Evolutionary conservation across 345 rosid species (phyloP).

Genomic region (Microcos paniculata): DNA sequence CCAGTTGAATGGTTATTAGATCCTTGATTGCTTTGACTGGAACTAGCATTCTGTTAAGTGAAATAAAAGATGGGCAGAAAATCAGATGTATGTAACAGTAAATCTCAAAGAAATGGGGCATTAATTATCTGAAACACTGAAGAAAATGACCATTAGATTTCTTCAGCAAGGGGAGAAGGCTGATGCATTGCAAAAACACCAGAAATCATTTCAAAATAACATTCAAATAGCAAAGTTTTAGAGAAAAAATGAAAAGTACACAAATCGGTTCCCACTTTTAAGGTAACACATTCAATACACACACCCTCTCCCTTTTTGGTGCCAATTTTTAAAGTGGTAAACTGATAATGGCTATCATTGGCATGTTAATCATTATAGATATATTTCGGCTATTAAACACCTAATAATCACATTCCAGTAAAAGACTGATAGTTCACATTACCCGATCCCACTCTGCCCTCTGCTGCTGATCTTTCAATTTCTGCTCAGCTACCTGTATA

Average conservation of each 20-base stretch:
- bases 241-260: not conserved
- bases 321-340: not conserved
- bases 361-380: not conserved
- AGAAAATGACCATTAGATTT: not conserved
- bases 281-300: not conserved
- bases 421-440: conserved; percentile 2
- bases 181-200: not conserved
- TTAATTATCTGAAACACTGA: not conserved
- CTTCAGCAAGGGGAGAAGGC: not conserved
- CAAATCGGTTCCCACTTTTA: not conserved
- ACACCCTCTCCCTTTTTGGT: not conserved
- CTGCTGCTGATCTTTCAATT: conserved; percentile 58
- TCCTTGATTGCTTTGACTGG: conserved; percentile 33
- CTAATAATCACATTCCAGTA: not conserved
- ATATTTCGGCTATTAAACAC: not conserved
- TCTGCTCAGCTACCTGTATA: conserved; percentile 67
- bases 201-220: conserved; percentile 1
- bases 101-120: too few relatives aligned
- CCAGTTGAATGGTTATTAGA: conserved; percentile 28
- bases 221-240: not conserved
- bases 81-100: not conserved
- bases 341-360: not conserved
- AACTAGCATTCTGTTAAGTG: conserved; percentile 25
- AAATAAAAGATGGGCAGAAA: not conserved
- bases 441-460: conserved; percentile 55